Base-by-base conservation (phyloP, 495 filamentous ascomycete species). In the Xylaria venustula region DNA sequence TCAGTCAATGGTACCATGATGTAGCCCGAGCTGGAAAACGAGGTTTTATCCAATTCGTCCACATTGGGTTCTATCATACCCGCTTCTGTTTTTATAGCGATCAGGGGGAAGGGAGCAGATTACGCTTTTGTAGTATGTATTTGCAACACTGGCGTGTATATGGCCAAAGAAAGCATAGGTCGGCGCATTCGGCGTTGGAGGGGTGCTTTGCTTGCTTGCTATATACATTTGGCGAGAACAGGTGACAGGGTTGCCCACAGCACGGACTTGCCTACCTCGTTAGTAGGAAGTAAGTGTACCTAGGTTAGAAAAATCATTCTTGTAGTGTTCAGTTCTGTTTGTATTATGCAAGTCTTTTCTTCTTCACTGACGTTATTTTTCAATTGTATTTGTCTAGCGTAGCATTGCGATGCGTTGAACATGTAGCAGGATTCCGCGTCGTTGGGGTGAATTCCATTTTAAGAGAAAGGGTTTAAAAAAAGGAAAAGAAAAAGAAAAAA, bases 61-160 rank as follows among this genome's bases (percentile, higher is more conserved):
- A 14, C 14, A 19, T 19, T 9, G 3, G 3, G 14, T 20, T 41
- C 50, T 20, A 4, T 45, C 30, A 49, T 58, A 40, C 7, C 32
- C 7, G 26, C 32, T 14, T 30, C 14, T 47, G 26, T 40, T 25
- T 49, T 20, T 28, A 26, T 50, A 59, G 0, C 19, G 37, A n/a
- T n/a, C n/a, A n/a, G n/a, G n/a, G 14, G 47, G 30, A 59, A 19
- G 48, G 26, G 57, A 22, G 19, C 1, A 2, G 17, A 26, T 12
- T 42, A 50, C 46, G 25, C 56, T 49, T n/a, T 49, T 52, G 40
- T 60, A 61, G 50, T 54, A 49, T n/a, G n/a, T n/a, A n/a, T n/a
- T 47, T 47, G 19, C 49, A 45, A 45, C 23, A 49, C 30, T 19
- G 20, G 40, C 44, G 20, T 20, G 48, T 54, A 41, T 46, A 22